Percentiles rank a stretch among this genome's conserved stretches.
phyloP scores from a whole-genome alignment of 1,284 basidiomycete species.

The Leccinum ponderosum region DNA sequence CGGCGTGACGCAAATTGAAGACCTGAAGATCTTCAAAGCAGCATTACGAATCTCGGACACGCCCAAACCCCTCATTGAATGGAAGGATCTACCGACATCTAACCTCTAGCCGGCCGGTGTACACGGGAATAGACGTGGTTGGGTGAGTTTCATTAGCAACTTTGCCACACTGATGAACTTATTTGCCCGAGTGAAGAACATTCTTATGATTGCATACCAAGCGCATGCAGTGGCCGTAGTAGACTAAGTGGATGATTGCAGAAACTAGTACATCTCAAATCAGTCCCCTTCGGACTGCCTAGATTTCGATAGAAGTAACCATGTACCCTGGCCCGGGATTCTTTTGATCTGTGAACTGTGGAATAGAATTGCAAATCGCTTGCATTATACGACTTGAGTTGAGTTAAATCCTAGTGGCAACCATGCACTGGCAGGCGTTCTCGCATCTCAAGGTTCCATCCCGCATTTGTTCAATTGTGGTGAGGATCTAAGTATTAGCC shows the following conservation, averaged over 20 bases:
- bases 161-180: background rate
- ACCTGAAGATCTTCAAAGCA: conserved; percentile 74
- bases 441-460: no score
- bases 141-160: background rate
- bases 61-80: conserved; percentile 62
- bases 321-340: background rate
- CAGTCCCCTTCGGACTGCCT: no score
- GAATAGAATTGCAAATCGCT: background rate
- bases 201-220: background rate
- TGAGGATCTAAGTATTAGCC: no score
- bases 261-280: background rate
- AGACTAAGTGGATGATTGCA: background rate
- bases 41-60: conserved; percentile 50
- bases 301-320: background rate
- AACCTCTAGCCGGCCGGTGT: conserved; percentile 37
- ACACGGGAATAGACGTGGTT: background rate
- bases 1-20: conserved; percentile 63
- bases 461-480: no score
- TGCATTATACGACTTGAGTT: background rate
- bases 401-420: no score
- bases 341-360: background rate
- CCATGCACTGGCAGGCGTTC: no score
- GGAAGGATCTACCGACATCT: conserved; percentile 64
- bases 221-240: background rate
- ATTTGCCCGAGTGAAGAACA: background rate